Evolutionary conservation across 73 alveolate genomes (phyloP).

Genomic region (Blepharisma stoltei): DNA sequence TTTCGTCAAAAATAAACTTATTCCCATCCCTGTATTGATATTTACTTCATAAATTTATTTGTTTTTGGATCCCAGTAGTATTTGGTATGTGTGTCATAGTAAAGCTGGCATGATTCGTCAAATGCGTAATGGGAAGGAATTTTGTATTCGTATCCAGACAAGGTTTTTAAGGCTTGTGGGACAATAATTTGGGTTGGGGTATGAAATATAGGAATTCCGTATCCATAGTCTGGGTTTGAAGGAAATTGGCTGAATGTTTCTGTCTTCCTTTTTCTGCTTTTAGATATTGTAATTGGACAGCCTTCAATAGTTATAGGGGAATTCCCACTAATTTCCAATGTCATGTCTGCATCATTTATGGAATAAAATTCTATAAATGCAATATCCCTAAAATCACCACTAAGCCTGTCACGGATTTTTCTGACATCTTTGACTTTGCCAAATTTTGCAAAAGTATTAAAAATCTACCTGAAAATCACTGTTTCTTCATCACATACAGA

Average conservation of each 20-base stretch:
- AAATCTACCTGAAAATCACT: no score
- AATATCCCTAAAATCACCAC: neutral
- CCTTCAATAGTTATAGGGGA: neutral
- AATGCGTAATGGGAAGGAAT: constrained; percentile 6
- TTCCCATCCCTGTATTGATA: neutral
- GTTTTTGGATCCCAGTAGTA: neutral
- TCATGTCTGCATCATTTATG: neutral
- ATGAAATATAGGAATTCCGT: no score
- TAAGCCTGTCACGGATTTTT: neutral
- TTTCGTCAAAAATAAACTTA: no score
- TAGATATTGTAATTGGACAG: neutral
- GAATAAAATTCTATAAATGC: constrained; percentile 3
- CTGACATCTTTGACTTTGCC: neutral
- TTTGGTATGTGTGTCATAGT: constrained; percentile 2
- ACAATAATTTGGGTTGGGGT: no score
- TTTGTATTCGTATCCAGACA: neutral
- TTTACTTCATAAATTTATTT: neutral
- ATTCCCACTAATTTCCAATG: neutral
- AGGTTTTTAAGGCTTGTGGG: no score
- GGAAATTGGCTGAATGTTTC: neutral
- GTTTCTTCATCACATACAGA: neutral
- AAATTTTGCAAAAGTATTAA: neutral
- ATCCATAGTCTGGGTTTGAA: no score
- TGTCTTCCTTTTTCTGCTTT: neutral
- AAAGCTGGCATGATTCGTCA: neutral